Base-by-base conservation (phyloP, 352 stramenopile genomes). In the Globisporangium cystogenes region DNA sequence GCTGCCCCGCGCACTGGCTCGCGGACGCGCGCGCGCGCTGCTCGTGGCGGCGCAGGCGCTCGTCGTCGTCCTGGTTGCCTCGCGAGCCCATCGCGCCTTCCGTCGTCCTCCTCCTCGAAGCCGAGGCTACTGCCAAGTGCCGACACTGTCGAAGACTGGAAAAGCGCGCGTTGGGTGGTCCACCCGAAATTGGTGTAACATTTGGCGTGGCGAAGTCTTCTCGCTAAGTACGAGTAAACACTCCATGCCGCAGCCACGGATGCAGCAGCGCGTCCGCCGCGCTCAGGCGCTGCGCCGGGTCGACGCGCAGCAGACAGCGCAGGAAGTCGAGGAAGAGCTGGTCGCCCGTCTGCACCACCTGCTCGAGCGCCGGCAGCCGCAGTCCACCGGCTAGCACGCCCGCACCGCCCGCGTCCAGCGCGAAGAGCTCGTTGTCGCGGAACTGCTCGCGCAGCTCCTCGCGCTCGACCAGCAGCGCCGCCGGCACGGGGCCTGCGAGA, bases 261-360 rank as follows among this genome's bases (percentile, higher is more conserved):
- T 91, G 83, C 27, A 61, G 43, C 45, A 91, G 59, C 44, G 83
- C 80, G 48, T 83, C 60, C 12, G 58, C 43, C 0, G 80, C 83
- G n/a, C 75, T 78, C 31, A 79, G 45, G 7, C 83, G 78, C 40
- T 49, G 46, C 24, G 51, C 49, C 16, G 83, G 83, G 52, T 93
- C 73, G 45, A 91, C 85, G 55, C 80, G 68, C 51, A 93, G 59
- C 20, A 93, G 50, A n/a, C 61, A 55, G 29, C 67, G 72, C 26
- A 93, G 58, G 60, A 93, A 91, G 40, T 72, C 66, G 35, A 93
- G 55, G 44, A 93, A 90, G 24, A 79, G 57, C 1, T 35, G 45
- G 44, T 93, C 78, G 24, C 65, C 66, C 1, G 79, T 86, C 40
- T 75, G 60, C 44, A 93, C 65, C 15, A 69, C 67, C 41, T 80